Percentiles rank a stretch among this genome's conserved stretches.
These are phyloP conservation scores for Lecanicillium sp. DNA, from an alignment of 2,329 filamentous ascomycete species.

Conservation along the genomic window DNA sequence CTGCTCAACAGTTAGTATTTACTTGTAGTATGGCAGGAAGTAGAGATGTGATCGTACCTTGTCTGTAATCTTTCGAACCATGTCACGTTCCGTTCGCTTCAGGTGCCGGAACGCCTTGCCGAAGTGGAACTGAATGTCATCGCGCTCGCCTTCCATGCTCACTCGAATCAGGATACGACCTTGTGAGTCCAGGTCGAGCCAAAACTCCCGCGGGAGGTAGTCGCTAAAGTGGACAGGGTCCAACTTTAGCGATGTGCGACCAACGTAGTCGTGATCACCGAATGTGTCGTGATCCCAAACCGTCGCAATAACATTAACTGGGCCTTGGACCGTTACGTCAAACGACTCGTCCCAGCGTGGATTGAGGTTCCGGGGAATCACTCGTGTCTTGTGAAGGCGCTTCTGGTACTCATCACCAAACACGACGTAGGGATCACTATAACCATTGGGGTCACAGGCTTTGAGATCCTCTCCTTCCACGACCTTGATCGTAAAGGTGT, in stretches of 20 bases:
- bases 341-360: slow-evolving; percentile 96
- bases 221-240: slow-evolving; percentile 96
- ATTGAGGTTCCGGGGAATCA: slow-evolving; percentile 83
- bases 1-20: slow-evolving; percentile 33
- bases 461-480: slow-evolving; percentile 97
- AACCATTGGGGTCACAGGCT: slow-evolving; percentile 90
- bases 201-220: slow-evolving; percentile 92
- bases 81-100: slow-evolving; percentile 93
- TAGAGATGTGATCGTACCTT: slow-evolving; percentile 63
- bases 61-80: slow-evolving; percentile 96
- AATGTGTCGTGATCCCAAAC: slow-evolving; percentile 98
- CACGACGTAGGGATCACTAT: slow-evolving; percentile 94
- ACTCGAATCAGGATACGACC: slow-evolving; percentile 82
- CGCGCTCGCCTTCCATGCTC: slow-evolving; percentile 96
- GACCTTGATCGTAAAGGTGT: slow-evolving; percentile 97
- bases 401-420: slow-evolving; percentile 97
- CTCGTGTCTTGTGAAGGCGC: slow-evolving; percentile 86
- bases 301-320: slow-evolving; percentile 90
- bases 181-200: slow-evolving; percentile 95
- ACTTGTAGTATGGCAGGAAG: slow-evolving; percentile 7
- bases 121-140: slow-evolving; percentile 98
- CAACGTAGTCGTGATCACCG: slow-evolving; percentile 95
- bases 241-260: slow-evolving; percentile 93
- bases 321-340: slow-evolving; percentile 86
- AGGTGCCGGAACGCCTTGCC: slow-evolving; percentile 93